Evolutionary conservation across 2,329 filamentous ascomycete species (phyloP), one percentile per base, ranked within the genome.

Genomic region (Dothistroma pini): DNA sequence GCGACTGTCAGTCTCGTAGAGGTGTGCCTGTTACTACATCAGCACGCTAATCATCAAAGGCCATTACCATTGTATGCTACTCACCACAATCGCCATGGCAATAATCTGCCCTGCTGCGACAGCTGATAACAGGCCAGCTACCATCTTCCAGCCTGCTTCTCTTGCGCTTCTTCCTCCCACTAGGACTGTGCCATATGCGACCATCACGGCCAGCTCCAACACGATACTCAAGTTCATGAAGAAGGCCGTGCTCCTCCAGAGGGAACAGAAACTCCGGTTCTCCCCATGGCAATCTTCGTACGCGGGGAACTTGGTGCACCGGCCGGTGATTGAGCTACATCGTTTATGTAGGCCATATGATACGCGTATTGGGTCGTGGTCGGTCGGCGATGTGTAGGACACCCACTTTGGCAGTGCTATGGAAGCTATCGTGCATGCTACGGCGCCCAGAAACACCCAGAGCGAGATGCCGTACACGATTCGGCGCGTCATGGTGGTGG

Each of bases 161-260:
- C 93, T 83, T 77, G 89, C 88, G 69, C 88, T 86, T 74, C 91
- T 89, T 38, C 92, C 91, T 19, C 93, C 92, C 1, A 83, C 78
- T 67, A 97, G 79, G 52, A 96, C 86, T 54, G 96, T 85, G 32
- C 88, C 71, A 75, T 93, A 96, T 19, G 87, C 85, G 31, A 96
- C 87, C n/a, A 96, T 77, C 7, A 87, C 87, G 58, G 89, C 91
- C 47, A 95, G 83, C 75, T 96, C 88, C 44, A 95, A 74, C n/a
- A 96, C 86, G 41, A 91, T 85, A 8, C 89, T 84, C 69, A 97
- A 90, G 56, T 88, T 90, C 79, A 96, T 91, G 66, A 96, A 77
- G 77, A 97, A 97, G 25, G 90, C 92, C 38, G 91, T 87, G 29
- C 87, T 91, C 61, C 90, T 85, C 93, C 93, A 99, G 83, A 96